Conservation (phyloP, 176 grass and related monocot genomes). For the Phyllostachys edulis region DNA sequence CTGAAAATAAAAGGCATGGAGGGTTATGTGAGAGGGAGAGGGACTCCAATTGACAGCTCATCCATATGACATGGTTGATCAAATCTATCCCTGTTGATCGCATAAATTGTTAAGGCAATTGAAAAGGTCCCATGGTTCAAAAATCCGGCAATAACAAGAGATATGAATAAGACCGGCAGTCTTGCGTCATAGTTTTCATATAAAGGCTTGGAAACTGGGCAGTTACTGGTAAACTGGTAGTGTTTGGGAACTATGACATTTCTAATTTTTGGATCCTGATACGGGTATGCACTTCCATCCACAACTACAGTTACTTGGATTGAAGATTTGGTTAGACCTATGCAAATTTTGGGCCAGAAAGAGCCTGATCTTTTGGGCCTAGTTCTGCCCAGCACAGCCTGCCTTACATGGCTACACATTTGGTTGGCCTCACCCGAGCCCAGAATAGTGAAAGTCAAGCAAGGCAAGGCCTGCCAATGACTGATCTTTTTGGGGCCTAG, state of each 20-base stretch:
- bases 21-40: not conserved
- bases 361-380: not conserved
- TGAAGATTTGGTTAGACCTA: not conserved
- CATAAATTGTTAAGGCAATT: not conserved
- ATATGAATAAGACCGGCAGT: not conserved
- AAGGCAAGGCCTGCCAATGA: not conserved
- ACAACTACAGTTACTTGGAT: not conserved
- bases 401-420: conserved; percentile 13
- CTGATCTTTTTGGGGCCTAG: conserved; percentile 1
- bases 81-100: not conserved
- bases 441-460: conserved; percentile 21
- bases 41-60: not conserved
- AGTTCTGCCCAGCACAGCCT: not conserved
- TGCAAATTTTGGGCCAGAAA: conserved; percentile 24
- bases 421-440: not conserved
- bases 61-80: not conserved
- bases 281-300: not conserved
- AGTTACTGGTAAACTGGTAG: not conserved
- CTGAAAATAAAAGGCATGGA: not conserved
- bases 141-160: not conserved
- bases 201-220: not conserved
- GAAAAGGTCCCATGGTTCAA: not conserved
- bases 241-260: not conserved
- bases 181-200: not conserved
- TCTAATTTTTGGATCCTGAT: conserved; percentile 6